Conservation (phyloP, 441 rosid species). For the Gossypium aridum region DNA sequence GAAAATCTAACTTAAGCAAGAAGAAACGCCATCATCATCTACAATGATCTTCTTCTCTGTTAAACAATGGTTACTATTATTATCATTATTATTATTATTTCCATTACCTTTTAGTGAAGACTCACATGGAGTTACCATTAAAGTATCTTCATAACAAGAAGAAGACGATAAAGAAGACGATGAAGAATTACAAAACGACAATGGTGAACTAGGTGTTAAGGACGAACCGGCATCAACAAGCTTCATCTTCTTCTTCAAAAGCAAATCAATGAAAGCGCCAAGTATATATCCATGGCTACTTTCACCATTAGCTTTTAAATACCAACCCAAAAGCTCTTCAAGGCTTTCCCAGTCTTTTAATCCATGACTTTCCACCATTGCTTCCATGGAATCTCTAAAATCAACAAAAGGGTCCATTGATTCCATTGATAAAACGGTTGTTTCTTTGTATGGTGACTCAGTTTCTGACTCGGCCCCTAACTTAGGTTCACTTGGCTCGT, state of each 20-base stretch:
- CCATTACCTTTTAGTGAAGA: conserved; percentile 33
- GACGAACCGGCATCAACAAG: neutral
- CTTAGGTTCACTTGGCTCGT: conserved; percentile 52
- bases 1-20: neutral
- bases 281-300: conserved; percentile 61
- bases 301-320: conserved; percentile 49
- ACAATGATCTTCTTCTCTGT: conserved; percentile 22
- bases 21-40: conserved; percentile 18
- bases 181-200: conserved; percentile 35
- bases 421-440: conserved; percentile 46
- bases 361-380: conserved; percentile 71
- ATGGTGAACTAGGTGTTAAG: conserved; percentile 37
- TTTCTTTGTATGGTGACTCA: conserved; percentile 26
- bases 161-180: neutral
- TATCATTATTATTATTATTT: conserved; percentile 7
- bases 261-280: conserved; percentile 70
- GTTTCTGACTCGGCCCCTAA: neutral
- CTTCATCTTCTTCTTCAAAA: neutral
- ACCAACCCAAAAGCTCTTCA: conserved; percentile 60
- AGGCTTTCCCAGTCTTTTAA: conserved; percentile 48
- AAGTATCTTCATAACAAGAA: conserved; percentile 22
- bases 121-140: conserved; percentile 18
- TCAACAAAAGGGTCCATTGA: conserved; percentile 51
- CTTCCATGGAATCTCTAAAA: conserved; percentile 80
- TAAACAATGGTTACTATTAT: conserved; percentile 14